These are phyloP conservation scores for Incumbomyces lentus DNA, from an alignment of 2,329 filamentous ascomycete genomes.

Conservation along the genomic window DNA sequence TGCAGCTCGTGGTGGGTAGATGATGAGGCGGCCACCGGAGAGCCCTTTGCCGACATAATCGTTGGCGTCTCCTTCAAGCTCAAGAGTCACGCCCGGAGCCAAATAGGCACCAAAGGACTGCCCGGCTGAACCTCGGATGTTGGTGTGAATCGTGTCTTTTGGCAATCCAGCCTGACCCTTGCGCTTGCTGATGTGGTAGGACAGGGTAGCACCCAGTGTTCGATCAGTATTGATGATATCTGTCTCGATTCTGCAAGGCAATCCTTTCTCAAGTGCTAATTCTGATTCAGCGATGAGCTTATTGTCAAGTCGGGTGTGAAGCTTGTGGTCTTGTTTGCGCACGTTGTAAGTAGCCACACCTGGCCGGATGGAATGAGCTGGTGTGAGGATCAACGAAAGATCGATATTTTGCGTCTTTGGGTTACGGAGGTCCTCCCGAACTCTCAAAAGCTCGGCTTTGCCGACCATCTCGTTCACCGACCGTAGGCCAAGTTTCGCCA, in stretches of 20 bases:
- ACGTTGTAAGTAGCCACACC: conserved; percentile 96
- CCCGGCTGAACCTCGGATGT: conserved; percentile 90
- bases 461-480: conserved; percentile 98
- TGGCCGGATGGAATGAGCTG: conserved; percentile 88
- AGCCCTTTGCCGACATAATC: conserved; percentile 96
- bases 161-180: conserved; percentile 84
- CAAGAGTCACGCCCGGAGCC: conserved; percentile 83
- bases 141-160: conserved; percentile 87
- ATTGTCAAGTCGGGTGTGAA: conserved; percentile 89
- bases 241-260: conserved; percentile 87
- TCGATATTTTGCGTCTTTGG: conserved; percentile 90
- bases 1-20: conserved; percentile 82
- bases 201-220: conserved; percentile 83
- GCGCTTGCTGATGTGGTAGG: conserved; percentile 88
- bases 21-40: conserved; percentile 81
- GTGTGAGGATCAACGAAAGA: conserved; percentile 81
- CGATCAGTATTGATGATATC: conserved; percentile 96
- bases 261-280: conserved; percentile 83
- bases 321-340: conserved; percentile 90
- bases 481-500: conserved; percentile 89
- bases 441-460: conserved; percentile 73
- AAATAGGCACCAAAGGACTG: conserved; percentile 95
- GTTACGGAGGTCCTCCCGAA: conserved; percentile 78
- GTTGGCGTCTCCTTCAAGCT: conserved; percentile 91
- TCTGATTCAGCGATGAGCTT: conserved; percentile 95